A percentile compares a stretch with the other conserved stretches of the same genome.
These are phyloP conservation scores for Pholiota adiposa DNA, from an alignment of 1,284 basidiomycete genomes.

Conservation along the genomic window DNA sequence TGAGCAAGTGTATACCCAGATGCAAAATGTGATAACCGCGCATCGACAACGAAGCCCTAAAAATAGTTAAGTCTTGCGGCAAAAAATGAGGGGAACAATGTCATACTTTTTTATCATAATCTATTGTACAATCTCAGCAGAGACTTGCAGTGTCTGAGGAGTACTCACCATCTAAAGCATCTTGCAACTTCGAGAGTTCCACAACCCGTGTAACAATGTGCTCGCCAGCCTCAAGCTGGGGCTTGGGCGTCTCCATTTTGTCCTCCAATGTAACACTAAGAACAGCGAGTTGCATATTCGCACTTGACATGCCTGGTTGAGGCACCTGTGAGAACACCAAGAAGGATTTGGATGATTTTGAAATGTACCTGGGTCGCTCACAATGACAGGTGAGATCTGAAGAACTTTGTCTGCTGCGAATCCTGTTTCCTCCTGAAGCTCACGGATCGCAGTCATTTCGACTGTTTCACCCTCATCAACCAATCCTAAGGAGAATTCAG, in stretches of 20 bases:
- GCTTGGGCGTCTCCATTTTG: slow-evolving; percentile 59
- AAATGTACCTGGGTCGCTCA: slow-evolving; percentile 74
- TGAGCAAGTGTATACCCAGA: slow-evolving; percentile 66
- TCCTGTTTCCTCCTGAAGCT: slow-evolving; percentile 91
- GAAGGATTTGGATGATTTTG: background rate
- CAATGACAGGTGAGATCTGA: slow-evolving; percentile 71
- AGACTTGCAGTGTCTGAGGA: background rate
- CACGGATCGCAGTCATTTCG: slow-evolving; percentile 79
- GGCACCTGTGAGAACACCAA: background rate
- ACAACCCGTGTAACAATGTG: slow-evolving; percentile 79
- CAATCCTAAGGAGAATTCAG: slow-evolving; percentile 52
- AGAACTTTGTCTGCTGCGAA: slow-evolving; percentile 70
- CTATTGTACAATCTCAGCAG: slow-evolving; percentile 37
- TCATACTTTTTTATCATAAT: slow-evolving; percentile 64
- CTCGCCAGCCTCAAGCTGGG: slow-evolving; percentile 82
- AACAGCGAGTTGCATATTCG: slow-evolving; percentile 79
- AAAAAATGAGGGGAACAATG: background rate
- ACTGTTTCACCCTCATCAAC: slow-evolving; percentile 82
- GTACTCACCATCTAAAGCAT: slow-evolving; percentile 65
- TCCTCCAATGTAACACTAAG: slow-evolving; percentile 67
- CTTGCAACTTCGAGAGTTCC: slow-evolving; percentile 64
- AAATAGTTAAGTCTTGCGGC: background rate
- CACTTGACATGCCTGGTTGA: slow-evolving; percentile 75
- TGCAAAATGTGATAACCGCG: slow-evolving; percentile 75
- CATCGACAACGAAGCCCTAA: slow-evolving; percentile 79